These are phyloP conservation scores for Lasiodiplodia theobromae DNA, from an alignment of 2,329 filamentous ascomycete genomes.

Conservation along the genomic window DNA sequence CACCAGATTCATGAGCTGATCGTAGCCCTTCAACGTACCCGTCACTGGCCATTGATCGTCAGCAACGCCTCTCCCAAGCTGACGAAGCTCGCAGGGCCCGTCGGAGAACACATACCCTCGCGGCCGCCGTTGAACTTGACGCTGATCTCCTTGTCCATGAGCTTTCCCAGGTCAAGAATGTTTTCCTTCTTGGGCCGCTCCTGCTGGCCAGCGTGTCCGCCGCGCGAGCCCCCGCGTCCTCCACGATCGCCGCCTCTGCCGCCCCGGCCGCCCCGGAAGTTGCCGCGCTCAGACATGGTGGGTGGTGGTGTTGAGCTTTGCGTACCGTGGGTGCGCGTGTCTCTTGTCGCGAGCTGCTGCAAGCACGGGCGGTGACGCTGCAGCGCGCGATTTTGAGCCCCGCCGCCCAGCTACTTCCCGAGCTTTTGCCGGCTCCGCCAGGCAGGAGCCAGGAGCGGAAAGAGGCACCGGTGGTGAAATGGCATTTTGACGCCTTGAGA, in stretches of 20 bases:
- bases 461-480: background rate
- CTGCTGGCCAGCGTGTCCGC: constrained; percentile 43
- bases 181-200: constrained; percentile 98
- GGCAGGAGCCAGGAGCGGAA: background rate
- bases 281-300: constrained; percentile 63
- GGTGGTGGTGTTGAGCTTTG: constrained; percentile 11
- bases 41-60: constrained; percentile 65
- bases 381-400: constrained; percentile 8
- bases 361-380: constrained; percentile 28
- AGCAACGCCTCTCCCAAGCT: constrained; percentile 11
- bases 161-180: constrained; percentile 92
- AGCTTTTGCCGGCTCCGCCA: background rate
- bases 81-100: constrained; percentile 25
- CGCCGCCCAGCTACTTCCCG: background rate
- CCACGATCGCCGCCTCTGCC: constrained; percentile 38
- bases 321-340: constrained; percentile 8
- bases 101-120: constrained; percentile 68
- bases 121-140: constrained; percentile 97
- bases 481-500: background rate
- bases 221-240: constrained; percentile 36
- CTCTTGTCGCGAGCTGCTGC: constrained; percentile 21
- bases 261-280: constrained; percentile 54
- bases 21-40: constrained; percentile 91
- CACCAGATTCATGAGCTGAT: constrained; percentile 97
- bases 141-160: constrained; percentile 93